phyloP scores from a whole-genome alignment of 495 filamentous ascomycete species.

The Lasiosphaeria ovina region DNA sequence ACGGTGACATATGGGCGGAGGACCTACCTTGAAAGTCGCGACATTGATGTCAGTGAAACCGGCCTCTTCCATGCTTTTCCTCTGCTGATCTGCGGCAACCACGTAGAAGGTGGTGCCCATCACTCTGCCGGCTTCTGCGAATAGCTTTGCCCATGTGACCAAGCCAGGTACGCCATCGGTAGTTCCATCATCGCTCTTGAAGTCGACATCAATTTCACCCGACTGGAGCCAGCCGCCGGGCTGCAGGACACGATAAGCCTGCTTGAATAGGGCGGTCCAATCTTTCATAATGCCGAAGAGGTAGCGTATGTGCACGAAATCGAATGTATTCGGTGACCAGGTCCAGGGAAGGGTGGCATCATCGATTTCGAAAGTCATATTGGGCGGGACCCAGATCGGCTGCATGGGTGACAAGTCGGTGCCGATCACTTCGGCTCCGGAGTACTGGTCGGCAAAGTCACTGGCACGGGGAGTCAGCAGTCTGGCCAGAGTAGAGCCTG shows the following conservation, averaged over 20 bases:
- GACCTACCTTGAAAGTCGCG: background rate
- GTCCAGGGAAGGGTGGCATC: slow-evolving; percentile 53
- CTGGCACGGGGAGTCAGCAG: slow-evolving; percentile 13
- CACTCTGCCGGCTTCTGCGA: slow-evolving; percentile 40
- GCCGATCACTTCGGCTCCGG: slow-evolving; percentile 53
- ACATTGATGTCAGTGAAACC: slow-evolving; percentile 32
- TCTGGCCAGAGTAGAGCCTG: background rate
- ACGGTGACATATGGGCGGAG: no score
- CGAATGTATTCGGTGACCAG: slow-evolving; percentile 49
- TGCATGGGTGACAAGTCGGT: slow-evolving; percentile 62
- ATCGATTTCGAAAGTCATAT: slow-evolving; percentile 53
- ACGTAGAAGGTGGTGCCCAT: slow-evolving; percentile 46
- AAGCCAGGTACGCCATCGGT: slow-evolving; percentile 44
- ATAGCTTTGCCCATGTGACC: slow-evolving; percentile 41
- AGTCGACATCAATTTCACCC: slow-evolving; percentile 41
- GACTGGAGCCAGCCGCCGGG: slow-evolving; percentile 44
- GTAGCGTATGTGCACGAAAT: slow-evolving; percentile 61
- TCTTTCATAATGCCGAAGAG: slow-evolving; percentile 56
- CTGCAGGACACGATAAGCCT: slow-evolving; percentile 27
- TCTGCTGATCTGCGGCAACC: slow-evolving; percentile 32
- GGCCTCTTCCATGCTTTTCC: slow-evolving; percentile 30
- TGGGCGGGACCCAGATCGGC: slow-evolving; percentile 46
- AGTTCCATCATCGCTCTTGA: slow-evolving; percentile 49
- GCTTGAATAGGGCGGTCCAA: slow-evolving; percentile 46
- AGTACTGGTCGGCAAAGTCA: slow-evolving; percentile 47